Conservation (phyloP, 768 basidiomycete species). For the Lactifluus piperatus region DNA sequence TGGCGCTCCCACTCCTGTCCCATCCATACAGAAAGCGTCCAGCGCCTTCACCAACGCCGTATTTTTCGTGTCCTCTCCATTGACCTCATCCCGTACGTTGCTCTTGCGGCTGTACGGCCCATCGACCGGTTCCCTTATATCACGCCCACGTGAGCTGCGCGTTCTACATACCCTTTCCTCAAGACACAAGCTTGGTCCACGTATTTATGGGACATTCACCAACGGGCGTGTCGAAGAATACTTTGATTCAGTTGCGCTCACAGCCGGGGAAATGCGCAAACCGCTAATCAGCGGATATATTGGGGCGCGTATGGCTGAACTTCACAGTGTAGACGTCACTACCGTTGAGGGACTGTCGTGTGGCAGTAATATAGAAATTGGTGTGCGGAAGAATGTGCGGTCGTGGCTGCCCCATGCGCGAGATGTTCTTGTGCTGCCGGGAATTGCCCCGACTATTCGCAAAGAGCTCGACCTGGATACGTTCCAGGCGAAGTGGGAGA, state of each 20-base stretch:
- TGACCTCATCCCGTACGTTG: conserved; percentile 48
- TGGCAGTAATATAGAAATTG: conserved; percentile 46
- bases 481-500: conserved; percentile 57
- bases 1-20: conserved; percentile 36
- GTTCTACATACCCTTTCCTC: conserved; percentile 87
- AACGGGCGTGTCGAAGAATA: conserved; percentile 96
- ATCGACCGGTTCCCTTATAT: conserved; percentile 79
- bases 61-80: conserved; percentile 83
- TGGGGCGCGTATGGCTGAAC: conserved; percentile 90
- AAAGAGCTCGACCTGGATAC: conserved; percentile 52
- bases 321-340: conserved; percentile 84
- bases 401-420: conserved; percentile 66
- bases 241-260: conserved; percentile 80
- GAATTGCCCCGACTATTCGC: conserved; percentile 37
- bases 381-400: conserved; percentile 55
- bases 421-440: conserved; percentile 60
- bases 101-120: conserved; percentile 90
- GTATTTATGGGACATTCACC: conserved; percentile 88
- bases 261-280: conserved; percentile 69
- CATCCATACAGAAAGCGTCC: conserved; percentile 73
- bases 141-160: conserved; percentile 77
- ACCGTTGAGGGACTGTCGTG: conserved; percentile 44
- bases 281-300: conserved; percentile 74
- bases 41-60: conserved; percentile 94
- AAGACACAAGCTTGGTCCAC: conserved; percentile 80